A percentile compares a stretch with the other conserved stretches of the same genome.
These are phyloP conservation scores for Linanthus parryae DNA, from an alignment of 148 eudicot species.

Conservation along the genomic window DNA sequence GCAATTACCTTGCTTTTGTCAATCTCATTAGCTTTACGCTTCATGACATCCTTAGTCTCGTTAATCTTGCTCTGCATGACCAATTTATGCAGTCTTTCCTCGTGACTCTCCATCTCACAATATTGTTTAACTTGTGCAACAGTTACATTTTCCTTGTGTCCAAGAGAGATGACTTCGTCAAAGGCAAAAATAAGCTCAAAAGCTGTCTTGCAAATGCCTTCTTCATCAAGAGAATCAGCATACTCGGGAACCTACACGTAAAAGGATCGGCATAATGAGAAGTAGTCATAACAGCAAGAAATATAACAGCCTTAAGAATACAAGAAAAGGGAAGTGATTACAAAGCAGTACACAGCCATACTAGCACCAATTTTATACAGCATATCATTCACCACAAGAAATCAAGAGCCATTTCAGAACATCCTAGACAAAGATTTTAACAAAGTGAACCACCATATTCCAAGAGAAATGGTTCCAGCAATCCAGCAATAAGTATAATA, in stretches of 20 bases:
- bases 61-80: slow-evolving; percentile 86
- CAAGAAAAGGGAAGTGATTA: too few species aligned
- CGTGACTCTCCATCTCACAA: slow-evolving; percentile 99
- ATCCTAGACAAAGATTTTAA: too few species aligned
- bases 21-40: slow-evolving; percentile 91
- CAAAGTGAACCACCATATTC: too few species aligned
- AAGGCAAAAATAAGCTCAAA: slow-evolving; percentile 95
- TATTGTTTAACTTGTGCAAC: slow-evolving; percentile 95
- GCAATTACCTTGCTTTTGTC: slow-evolving; percentile 81
- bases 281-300: too few species aligned
- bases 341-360: too few species aligned
- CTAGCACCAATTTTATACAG: too few species aligned
- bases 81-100: slow-evolving; percentile 93
- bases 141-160: slow-evolving; percentile 95
- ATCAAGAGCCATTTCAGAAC: too few species aligned
- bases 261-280: too few species aligned
- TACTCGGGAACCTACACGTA: slow-evolving; percentile 88
- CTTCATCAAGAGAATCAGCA: slow-evolving; percentile 81
- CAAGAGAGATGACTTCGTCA: slow-evolving; percentile 89
- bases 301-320: too few species aligned
- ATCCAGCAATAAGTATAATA: background rate
- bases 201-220: slow-evolving; percentile 75
- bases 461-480: background rate
- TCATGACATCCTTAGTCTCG: slow-evolving; percentile 97
- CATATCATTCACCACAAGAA: too few species aligned